Percentiles rank a stretch among this genome's conserved stretches.
phyloP scores from a whole-genome alignment of 208 protist genomes.

The Leishmania turanica region DNA sequence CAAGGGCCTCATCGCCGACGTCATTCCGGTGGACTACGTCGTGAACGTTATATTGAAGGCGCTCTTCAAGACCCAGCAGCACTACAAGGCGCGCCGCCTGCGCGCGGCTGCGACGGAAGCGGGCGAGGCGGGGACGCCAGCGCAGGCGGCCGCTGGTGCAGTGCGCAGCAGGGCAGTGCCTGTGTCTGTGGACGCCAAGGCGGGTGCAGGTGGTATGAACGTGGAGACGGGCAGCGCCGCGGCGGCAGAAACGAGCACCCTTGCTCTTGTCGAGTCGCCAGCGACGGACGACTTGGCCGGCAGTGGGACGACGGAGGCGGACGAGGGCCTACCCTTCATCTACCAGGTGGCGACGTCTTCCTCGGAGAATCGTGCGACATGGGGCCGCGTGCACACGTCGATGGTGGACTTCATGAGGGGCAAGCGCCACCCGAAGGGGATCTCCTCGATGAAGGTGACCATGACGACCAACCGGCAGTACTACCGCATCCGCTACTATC shows the following conservation, averaged over 20 bases:
- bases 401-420: constrained; percentile 42
- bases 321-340: constrained; percentile 49
- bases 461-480: constrained; percentile 45
- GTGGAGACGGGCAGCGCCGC: constrained; percentile 9
- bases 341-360: constrained; percentile 67
- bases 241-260: neutral
- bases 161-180: constrained; percentile 6
- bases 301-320: constrained; percentile 15
- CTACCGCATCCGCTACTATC: constrained; percentile 52
- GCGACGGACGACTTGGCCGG: constrained; percentile 3
- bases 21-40: constrained; percentile 89
- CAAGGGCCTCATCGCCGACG: constrained; percentile 52
- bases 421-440: constrained; percentile 54
- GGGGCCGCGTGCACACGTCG: constrained; percentile 39
- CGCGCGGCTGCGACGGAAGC: constrained; percentile 9
- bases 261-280: constrained; percentile 6
- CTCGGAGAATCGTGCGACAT: constrained; percentile 55
- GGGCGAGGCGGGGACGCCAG: neutral
- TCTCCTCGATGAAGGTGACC: constrained; percentile 34
- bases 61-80: constrained; percentile 71
- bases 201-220: constrained; percentile 5
- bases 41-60: constrained; percentile 81
- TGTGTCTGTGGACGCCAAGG: constrained; percentile 6
- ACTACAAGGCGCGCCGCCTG: constrained; percentile 32
- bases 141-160: neutral